A percentile compares a stretch with the other conserved stretches of the same genome.
These are phyloP conservation scores for Saccharomyces jurei DNA, from an alignment of 805 yeast species.

Conservation along the genomic window DNA sequence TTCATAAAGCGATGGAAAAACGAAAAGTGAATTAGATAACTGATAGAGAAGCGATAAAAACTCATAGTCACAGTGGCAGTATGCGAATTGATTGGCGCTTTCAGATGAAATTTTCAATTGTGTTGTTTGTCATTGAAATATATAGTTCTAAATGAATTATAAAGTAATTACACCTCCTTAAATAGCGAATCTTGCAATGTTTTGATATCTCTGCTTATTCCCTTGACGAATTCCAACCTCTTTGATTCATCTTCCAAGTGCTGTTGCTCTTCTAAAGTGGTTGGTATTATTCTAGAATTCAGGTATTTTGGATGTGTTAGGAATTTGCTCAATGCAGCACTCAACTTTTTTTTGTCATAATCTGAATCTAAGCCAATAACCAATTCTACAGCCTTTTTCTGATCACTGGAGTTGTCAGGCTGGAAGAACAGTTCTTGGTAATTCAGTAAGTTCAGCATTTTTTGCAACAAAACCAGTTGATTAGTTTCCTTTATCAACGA, in stretches of 20 bases:
- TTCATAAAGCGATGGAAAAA: neutral
- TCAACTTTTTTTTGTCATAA: slow-evolving; percentile 51
- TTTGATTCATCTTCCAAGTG: slow-evolving; percentile 42
- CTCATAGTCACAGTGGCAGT: neutral
- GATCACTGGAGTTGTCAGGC: slow-evolving; percentile 12
- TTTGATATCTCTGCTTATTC: slow-evolving; percentile 42
- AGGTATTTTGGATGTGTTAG: slow-evolving; percentile 82
- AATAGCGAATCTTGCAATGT: slow-evolving; percentile 41
- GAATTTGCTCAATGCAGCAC: slow-evolving; percentile 57
- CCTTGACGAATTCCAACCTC: slow-evolving; percentile 37
- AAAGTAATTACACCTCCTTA: slow-evolving; percentile 5
- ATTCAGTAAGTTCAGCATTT: slow-evolving; percentile 46
- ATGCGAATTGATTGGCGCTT: neutral
- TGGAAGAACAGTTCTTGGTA: slow-evolving; percentile 40
- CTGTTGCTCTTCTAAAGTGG: slow-evolving; percentile 57
- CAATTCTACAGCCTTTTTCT: slow-evolving; percentile 20
- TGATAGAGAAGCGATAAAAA: neutral
- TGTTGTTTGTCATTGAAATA: neutral
- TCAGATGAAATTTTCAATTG: neutral
- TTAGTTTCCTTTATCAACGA: slow-evolving; percentile 55
- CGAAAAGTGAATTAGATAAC: neutral
- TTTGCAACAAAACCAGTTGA: slow-evolving; percentile 59
- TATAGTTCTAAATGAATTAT: neutral
- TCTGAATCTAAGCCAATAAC: slow-evolving; percentile 57
- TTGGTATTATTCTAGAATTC: slow-evolving; percentile 56